Conservation (phyloP, 768 basidiomycete genomes). For the Suillus hirtellus region DNA sequence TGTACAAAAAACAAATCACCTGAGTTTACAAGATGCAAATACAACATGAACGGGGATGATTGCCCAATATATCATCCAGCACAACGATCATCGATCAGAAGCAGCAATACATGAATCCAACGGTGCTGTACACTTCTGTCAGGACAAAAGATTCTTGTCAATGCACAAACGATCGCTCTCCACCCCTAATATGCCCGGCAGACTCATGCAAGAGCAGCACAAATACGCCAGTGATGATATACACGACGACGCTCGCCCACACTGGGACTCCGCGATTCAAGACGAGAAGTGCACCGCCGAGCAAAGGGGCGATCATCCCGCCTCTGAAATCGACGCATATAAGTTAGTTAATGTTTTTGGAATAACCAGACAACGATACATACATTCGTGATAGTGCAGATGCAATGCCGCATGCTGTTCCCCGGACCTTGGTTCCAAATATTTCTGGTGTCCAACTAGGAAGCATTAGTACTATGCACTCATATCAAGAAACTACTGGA, state of each 20-base stretch:
- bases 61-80: background rate
- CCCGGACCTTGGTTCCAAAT: slow-evolving; percentile 82
- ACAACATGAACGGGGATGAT: background rate
- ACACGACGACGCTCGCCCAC: slow-evolving; percentile 69
- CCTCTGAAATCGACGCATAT: slow-evolving; percentile 48
- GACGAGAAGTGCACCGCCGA: slow-evolving; percentile 72
- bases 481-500: background rate
- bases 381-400: slow-evolving; percentile 84
- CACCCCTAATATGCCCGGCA: slow-evolving; percentile 35
- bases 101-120: background rate
- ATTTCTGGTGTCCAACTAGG: slow-evolving; percentile 81
- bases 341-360: background rate
- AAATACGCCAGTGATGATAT: slow-evolving; percentile 61
- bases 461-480: background rate
- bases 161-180: slow-evolving; percentile 22
- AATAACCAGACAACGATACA: background rate
- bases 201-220: slow-evolving; percentile 60
- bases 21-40: background rate
- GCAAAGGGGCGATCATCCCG: slow-evolving; percentile 84
- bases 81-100: background rate
- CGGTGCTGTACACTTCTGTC: background rate
- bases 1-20: background rate
- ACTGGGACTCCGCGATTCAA: slow-evolving; percentile 72
- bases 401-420: slow-evolving; percentile 86
- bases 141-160: slow-evolving; percentile 9